These are phyloP conservation scores for Ceratocystis variospora DNA, from an alignment of 2,329 filamentous ascomycete genomes.

Conservation along the genomic window DNA sequence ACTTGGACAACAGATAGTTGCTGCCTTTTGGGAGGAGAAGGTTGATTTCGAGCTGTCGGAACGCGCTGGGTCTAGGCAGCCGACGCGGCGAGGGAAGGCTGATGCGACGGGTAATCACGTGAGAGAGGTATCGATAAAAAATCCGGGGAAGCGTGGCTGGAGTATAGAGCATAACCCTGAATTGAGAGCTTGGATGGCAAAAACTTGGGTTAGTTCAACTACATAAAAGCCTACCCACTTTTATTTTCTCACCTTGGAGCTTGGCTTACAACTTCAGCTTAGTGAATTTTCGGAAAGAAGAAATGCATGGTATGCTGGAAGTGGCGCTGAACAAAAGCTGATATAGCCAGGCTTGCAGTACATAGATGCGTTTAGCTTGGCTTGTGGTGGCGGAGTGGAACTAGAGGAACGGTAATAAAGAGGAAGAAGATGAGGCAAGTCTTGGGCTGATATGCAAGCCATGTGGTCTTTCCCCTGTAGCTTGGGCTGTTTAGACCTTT, in stretches of 20 bases:
- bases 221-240: too few relatives aligned
- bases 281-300: neutral
- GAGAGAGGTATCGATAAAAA: neutral
- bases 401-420: neutral
- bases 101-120: conserved; percentile 13
- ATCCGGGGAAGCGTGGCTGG: neutral
- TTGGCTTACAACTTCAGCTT: too few relatives aligned
- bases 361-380: neutral
- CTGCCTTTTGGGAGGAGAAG: neutral
- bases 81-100: conserved; percentile 7
- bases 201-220: neutral
- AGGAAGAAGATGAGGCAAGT: neutral
- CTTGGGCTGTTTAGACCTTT: neutral
- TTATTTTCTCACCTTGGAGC: too few relatives aligned
- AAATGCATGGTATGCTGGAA: neutral
- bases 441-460: neutral
- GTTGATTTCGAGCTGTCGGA: neutral
- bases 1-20: neutral
- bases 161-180: too few relatives aligned
- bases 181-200: neutral
- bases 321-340: neutral
- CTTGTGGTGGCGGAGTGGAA: neutral
- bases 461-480: neutral
- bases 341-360: neutral
- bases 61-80: conserved; percentile 11